phyloP scores from a whole-genome alignment of 805 yeast genomes.

The Pichia paraexigua region DNA sequence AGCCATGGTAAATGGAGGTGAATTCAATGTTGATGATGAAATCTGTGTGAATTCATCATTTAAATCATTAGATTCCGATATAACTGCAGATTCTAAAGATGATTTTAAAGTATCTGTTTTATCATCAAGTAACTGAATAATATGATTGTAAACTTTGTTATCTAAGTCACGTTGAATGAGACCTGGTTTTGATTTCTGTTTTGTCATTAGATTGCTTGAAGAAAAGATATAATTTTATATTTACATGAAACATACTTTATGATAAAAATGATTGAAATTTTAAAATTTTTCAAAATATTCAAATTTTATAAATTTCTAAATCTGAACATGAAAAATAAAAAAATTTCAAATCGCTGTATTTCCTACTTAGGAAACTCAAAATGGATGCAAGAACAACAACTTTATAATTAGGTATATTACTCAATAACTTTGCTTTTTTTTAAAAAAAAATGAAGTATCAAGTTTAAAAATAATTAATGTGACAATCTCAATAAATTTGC shows the following conservation, averaged over 20 bases:
- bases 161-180: slow-evolving; percentile 35
- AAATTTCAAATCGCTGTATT: neutral
- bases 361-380: neutral
- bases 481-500: no score
- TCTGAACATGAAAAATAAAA: neutral
- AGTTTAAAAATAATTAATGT: no score
- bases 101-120: slow-evolving; percentile 38
- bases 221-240: neutral
- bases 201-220: slow-evolving; percentile 1
- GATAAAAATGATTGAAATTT: neutral
- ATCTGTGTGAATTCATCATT: neutral
- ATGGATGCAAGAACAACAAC: no score
- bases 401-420: no score
- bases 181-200: slow-evolving; percentile 14
- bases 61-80: neutral
- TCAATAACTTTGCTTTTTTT: no score
- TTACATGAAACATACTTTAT: neutral
- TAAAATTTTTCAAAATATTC: neutral
- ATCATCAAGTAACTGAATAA: slow-evolving; percentile 52
- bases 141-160: slow-evolving; percentile 46
- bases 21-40: neutral
- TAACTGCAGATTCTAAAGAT: neutral
- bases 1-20: slow-evolving; percentile 31
- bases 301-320: neutral
- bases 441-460: no score